Evolutionary conservation across 805 yeast species (phyloP), one percentile per base, ranked within the genome.

Genomic region (Sugiyamaella smithiae): DNA sequence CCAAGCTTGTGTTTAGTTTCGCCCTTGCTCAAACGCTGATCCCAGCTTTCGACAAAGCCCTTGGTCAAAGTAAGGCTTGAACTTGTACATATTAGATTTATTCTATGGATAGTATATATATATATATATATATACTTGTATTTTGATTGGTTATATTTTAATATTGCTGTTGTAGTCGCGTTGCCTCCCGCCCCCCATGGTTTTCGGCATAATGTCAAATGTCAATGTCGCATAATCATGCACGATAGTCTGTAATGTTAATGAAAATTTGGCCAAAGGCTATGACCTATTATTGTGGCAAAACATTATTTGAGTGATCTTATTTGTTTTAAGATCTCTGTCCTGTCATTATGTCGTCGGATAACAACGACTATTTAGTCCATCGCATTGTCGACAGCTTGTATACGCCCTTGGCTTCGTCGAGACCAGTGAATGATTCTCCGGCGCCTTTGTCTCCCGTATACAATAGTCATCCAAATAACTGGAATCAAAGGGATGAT

Each of bases 1-100:
- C 99, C 48, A 93, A 93, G 74, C 80, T 93, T 63, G 99, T 93
- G 47, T 93, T 93, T 69, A 88, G 96, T n/a, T 91, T 91, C 66
- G 99, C 99, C 7, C 73, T 91, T 68, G 99, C 99, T 38, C 99
- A 91, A 74, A 78, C 96, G 35, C 80, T 93, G 74, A 93, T 93
- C 59, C 99, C 99, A 52, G 95, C 95, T 52, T 89, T 90, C 62
- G 99, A 93, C 69, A 81, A 81, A 58, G 58, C 84, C 50, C 68
- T 88, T n/a, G 40, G 43, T 31, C 48, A 9, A 20, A n/a, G n/a
- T 11, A 25, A 25, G 33, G 33, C 33, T 14, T 17, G 9, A 3
- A 26, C 8, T n/a, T 17, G 23, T 26, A 25, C 4, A 40, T 40
- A 32, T n/a, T n/a, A n/a, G 37, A 33, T 11, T 3, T 33, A 7